These are phyloP conservation scores for Hamamelis virginiana DNA, from an alignment of 164 flowering plant species.

Conservation along the genomic window DNA sequence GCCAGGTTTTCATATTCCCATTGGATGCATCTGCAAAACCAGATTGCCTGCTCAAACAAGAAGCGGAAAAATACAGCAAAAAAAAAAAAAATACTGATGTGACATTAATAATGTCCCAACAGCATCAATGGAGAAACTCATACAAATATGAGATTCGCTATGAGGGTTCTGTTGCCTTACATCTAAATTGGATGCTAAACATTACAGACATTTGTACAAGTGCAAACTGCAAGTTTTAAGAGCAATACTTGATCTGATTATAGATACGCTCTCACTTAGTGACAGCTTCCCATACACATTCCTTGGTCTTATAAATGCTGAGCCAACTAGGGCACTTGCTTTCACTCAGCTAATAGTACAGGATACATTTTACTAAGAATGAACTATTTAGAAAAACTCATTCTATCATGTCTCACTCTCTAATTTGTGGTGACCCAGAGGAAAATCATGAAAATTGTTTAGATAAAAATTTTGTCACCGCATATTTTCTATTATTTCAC, in stretches of 20 bases:
- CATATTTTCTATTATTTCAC: no score
- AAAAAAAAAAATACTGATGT: not conserved
- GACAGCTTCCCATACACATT: not conserved
- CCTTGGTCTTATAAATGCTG: not conserved
- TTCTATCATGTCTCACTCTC: no score
- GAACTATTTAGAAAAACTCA: not conserved
- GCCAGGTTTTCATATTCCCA: slow-evolving; percentile 24
- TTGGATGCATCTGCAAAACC: slow-evolving; percentile 57
- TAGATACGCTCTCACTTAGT: not conserved
- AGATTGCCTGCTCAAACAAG: slow-evolving; percentile 21
- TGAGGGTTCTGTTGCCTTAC: not conserved
- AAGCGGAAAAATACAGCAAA: slow-evolving; percentile 5
- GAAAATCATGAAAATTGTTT: no score
- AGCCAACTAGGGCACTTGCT: not conserved
- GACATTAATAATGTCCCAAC: not conserved
- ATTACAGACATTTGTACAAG: no score
- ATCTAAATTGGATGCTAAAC: not conserved
- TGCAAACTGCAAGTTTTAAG: no score
- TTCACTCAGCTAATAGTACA: not conserved
- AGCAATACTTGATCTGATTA: no score
- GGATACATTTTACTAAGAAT: not conserved
- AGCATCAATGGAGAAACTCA: not conserved
- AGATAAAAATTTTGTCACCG: no score
- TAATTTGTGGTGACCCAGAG: no score
- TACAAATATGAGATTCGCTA: not conserved